Evolutionary conservation across 2,329 filamentous ascomycete species (phyloP), one percentile per base, ranked within the genome.

Genomic region (Fusarium bactridioides): DNA sequence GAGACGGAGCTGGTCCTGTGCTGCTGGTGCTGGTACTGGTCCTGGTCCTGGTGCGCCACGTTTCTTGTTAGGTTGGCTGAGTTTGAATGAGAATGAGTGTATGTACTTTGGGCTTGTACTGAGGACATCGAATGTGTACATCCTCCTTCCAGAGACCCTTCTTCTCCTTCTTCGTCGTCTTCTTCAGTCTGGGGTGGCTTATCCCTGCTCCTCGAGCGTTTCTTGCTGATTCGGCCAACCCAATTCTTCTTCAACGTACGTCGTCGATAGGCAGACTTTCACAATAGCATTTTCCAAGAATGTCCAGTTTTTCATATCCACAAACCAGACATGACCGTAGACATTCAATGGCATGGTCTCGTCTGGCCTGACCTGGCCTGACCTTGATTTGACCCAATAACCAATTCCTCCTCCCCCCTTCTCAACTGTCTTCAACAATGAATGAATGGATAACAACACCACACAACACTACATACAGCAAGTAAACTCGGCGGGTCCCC

Each of bases 101-200:
- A 8, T 33, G 31, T 33, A 73, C 64, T 63, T 70, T n/a, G 43
- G 31, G 54, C 61, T 69, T 59, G 72, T 70, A 65, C 67, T 57
- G 55, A 70, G 61, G 63, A 70, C 69, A 29, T 69, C 35, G 47
- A 48, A 54, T 48, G 37, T 69, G 67, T 69, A 65, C 67, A 55
- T 40, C 40, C 27, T 38, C 21, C 11, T 33, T 23, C 33, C 7
- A 33, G 35, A 29, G 23, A 18, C 23, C 33, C 31, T 47, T 47
- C 25, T 64, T 31, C 44, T 35, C 8, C 16, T 35, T 35, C 33
- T 35, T 35, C 38, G 51, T 35, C 23, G 6, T 12, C 45, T 67
- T 35, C 23, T 31, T 40, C 43, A 54, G 72, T 74, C 65, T 61
- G 73, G 66, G 72, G 68, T 76, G 73, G 74, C 74, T 76, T 73